Base-by-base conservation (phyloP, 352 stramenopile genomes). In the Globisporangium paroecandrum region DNA sequence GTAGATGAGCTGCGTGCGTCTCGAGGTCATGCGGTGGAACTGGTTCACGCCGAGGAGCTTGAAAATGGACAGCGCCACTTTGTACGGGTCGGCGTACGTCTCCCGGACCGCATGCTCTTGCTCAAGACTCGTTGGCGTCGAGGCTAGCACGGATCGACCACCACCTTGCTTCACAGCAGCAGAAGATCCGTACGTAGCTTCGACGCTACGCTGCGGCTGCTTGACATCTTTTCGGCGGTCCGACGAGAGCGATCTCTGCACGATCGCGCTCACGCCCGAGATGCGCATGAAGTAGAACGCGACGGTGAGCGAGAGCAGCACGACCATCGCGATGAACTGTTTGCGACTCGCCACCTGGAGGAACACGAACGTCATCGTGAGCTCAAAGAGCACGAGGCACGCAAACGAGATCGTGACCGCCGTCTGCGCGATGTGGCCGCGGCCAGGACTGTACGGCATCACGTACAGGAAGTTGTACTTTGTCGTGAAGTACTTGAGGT, bases 391-490 rank as follows among this genome's bases (percentile, higher is more conserved):
- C 29, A 94, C 64, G 43, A 94, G 70, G 34, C 83, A 87, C 24
- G 77, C 78, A 53, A 91, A 87, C 6, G 85, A 78, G 67, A 94
- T 79, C 47, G 74, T 78, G 62, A 88, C 78, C 3, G 83, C 77
- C 0, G 85, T 92, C 60, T 79, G 76, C 27, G 82, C 81, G 34
- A 93, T 77, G 65, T 92, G 79, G 25, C 83, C 85, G 25, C 82
- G 78, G 8, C 87, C 87, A 5, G 85, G 73, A 27, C 72, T 92
- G 69, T 87, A 89, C 13, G 84, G 83, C 24, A 89, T 64, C 32
- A 94, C 87, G 57, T 94, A 94, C 10, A 94, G 58, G 58, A 89
- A 85, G 62, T 93, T 93, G 77, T 94, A 94, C 79, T 94, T 94
- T 65, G 77, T 85, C 8, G 81, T 85, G 41, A 57, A 47, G 53